Conservation (phyloP, 2,329 filamentous ascomycete genomes). For the Epichloe scottii region DNA sequence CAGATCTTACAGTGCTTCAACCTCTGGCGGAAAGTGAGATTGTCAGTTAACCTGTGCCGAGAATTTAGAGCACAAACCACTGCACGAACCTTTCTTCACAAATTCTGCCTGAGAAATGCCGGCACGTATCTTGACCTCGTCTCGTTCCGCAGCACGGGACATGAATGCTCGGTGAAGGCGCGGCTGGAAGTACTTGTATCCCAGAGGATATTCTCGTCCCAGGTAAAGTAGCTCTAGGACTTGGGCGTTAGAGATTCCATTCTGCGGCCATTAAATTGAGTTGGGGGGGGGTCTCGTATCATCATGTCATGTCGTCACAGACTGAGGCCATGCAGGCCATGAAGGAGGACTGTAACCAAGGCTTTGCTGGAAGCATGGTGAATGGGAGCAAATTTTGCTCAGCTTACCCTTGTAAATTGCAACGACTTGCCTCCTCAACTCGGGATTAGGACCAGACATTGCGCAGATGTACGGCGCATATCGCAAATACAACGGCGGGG, state of each 20-base stretch:
- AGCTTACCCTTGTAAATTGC: constrained; percentile 73
- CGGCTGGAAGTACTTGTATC: constrained; percentile 66
- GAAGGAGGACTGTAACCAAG: not conserved
- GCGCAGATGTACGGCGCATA: not conserved
- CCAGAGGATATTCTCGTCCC: constrained; percentile 75
- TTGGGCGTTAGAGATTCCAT: not conserved
- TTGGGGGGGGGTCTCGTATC: not conserved
- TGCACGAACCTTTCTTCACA: constrained; percentile 69
- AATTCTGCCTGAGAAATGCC: constrained; percentile 71
- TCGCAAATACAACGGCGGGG: not conserved
- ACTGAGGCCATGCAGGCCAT: not conserved
- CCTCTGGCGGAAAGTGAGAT: constrained; percentile 41
- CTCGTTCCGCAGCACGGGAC: constrained; percentile 54
- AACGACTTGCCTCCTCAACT: constrained; percentile 67
- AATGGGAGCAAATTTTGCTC: not conserved
- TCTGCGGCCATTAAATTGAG: not conserved
- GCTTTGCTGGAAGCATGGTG: not conserved
- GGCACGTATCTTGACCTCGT: constrained; percentile 63
- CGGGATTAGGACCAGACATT: constrained; percentile 29
- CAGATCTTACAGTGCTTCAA: constrained; percentile 71
- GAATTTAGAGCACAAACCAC: not conserved
- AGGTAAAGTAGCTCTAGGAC: constrained; percentile 68
- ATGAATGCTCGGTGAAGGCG: constrained; percentile 79
- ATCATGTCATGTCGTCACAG: not conserved
- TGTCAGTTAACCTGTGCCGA: not conserved